Evolutionary conservation across 495 filamentous ascomycete genomes (phyloP), one percentile per base, ranked within the genome.

Genomic region (Neurospora hispaniola): DNA sequence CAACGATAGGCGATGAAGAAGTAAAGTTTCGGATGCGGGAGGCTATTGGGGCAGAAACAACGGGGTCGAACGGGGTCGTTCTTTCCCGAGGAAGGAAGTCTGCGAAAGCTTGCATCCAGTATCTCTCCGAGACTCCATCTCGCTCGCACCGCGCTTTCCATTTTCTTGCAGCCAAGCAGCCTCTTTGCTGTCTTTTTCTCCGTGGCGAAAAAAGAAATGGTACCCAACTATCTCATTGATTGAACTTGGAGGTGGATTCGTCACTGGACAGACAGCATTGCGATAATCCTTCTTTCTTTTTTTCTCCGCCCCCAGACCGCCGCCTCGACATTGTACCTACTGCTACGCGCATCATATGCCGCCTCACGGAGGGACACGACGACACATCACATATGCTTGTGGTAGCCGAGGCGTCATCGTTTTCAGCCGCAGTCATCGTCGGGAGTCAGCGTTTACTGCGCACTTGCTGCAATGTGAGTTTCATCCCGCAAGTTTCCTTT

Each of bases 271-370:
- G 46, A 23, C n/a, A 54, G 46, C n/a, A 48, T 23, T 54, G 10
- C 20, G 2, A 23, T 20, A 62, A 62, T 31, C 48, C 23, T 62
- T 62, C 12, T 16, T 59, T 62, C 5, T 62, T 23, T 31, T 27
- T 31, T 31, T 62, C 23, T 23, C 54, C 12, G 54, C 54, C 54
- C 35, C 54, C 23, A 62, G 38, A 69, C 71, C 54, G 41, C 54
- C 72, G 69, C 68, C 46, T 48, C 72, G 38, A 74, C 59, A 59
- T 68, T 71, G 72, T 44, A 54, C 48, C 46, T 62, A 31, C 27
- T 31, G 27, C 27, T 31, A 31, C 48, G 23, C 54, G 23, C 54
- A 62, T 5, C 54, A 31, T 62, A 31, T 31, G 23, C 27, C 27
- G 54, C 54, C 18, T 62, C 23, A 62, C 54, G 12, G 54, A 62